phyloP scores from a whole-genome alignment of 2,329 filamentous ascomycete species.

The Diplodia sapinea region DNA sequence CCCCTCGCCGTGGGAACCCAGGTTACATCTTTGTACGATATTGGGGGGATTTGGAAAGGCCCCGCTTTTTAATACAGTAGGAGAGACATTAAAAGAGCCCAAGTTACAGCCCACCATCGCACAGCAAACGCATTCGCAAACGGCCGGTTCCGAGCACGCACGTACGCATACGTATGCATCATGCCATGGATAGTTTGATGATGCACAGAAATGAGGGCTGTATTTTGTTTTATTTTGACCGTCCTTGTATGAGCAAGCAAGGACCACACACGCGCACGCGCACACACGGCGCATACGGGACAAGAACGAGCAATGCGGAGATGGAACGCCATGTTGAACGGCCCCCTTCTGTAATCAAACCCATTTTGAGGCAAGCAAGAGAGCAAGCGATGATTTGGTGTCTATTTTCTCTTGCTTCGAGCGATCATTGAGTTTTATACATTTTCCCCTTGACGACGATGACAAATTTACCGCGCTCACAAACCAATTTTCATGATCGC shows the following conservation, averaged over 20 bases:
- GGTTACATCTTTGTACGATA: slow-evolving; percentile 6
- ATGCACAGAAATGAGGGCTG: not conserved
- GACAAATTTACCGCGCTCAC: not conserved
- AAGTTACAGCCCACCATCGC: not conserved
- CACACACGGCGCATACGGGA: not conserved
- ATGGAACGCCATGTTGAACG: not conserved
- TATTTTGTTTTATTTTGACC: not conserved
- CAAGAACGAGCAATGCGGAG: not conserved
- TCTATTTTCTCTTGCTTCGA: not conserved
- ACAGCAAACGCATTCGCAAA: not conserved
- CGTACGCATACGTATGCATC: not conserved
- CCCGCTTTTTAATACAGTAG: not conserved
- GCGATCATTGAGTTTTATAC: not conserved
- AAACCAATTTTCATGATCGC: not conserved
- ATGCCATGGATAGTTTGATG: not conserved
- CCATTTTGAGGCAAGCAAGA: not conserved
- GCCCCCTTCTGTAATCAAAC: not conserved
- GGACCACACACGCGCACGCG: too few relatives aligned
- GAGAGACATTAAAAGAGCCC: not conserved
- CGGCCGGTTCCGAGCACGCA: not conserved
- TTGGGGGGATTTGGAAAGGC: not conserved
- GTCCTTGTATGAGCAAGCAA: not conserved
- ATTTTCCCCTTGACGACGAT: not conserved
- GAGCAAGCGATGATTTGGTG: not conserved
- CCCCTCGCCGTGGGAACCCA: slow-evolving; percentile 1